These are phyloP conservation scores for Grosmannia serpens DNA, from an alignment of 2,329 filamentous ascomycete genomes.

Conservation along the genomic window DNA sequence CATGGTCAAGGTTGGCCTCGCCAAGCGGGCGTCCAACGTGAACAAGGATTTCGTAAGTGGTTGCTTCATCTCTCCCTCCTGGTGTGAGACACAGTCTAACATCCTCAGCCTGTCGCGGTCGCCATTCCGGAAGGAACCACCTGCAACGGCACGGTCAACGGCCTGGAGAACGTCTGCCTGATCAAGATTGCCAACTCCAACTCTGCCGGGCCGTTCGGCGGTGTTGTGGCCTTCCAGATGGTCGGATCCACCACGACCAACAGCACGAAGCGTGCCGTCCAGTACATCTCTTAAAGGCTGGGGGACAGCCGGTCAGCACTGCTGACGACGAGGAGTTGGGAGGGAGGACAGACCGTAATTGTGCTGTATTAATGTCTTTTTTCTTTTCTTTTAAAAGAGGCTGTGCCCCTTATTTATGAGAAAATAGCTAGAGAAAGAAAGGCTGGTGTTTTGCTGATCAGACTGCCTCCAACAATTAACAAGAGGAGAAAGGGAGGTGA, in stretches of 20 bases:
- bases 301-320: not conserved
- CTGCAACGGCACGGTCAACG: constrained; percentile 25
- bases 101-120: constrained; percentile 19
- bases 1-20: constrained; percentile 8
- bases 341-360: not conserved
- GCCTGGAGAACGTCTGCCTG: constrained; percentile 25
- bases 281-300: not conserved
- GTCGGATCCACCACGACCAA: constrained; percentile 7
- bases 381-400: not conserved
- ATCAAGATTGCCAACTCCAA: constrained; percentile 31
- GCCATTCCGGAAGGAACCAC: constrained; percentile 24
- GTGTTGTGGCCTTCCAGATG: constrained; percentile 28
- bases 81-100: constrained; percentile 19
- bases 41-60: constrained; percentile 15
- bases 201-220: constrained; percentile 28
- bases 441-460: not conserved
- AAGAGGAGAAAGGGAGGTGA: not conserved
- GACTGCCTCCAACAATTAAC: not conserved
- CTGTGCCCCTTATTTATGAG: not conserved
- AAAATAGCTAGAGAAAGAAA: not conserved
- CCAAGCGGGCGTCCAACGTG: constrained; percentile 16
- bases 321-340: not conserved
- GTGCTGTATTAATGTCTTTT: not conserved
- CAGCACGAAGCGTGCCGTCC: not conserved
- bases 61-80: not conserved